Base-by-base conservation (phyloP, 176 grass and related monocot genomes). In the Carex myosuroides region DNA sequence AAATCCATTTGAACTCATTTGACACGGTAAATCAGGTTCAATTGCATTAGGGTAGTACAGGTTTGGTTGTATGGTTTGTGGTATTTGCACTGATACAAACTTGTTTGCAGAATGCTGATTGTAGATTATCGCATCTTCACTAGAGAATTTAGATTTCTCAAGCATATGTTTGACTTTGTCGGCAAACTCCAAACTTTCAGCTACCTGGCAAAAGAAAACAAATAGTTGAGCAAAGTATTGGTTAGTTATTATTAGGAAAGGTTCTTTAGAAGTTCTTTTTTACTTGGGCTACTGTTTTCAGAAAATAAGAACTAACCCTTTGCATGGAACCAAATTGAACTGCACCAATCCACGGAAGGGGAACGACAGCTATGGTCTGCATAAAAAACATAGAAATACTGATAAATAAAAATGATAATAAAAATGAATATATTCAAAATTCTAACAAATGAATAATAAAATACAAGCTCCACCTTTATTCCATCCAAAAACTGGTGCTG, bases 401-500 rank as follows among this genome's bases (percentile, higher is more conserved):
- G 32, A 9, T 66, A 70, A 81, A 53, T 61, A 85, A 41, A 81
- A 69, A 70, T 81, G 55, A n/a, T 63, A 86, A 87, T 33, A 54
- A 60, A 77, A 70, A 89, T 67, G 32, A 75, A 85, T 52, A 35
- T 6, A 84, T 20, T 18, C 2, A 61, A 64, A 26, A 60, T 6
- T 67, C 1, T 33, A 56, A 5, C 83, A 64, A 87, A 87, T 37
- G 44, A 1, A 85, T 83, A 85, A 35, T 57, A 16, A 63, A 82
- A 81, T 64, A 68, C 57, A 79, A 58, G 80, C 37, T 64, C 17
- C 12, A 92, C 95, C 90, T 97, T 92, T 88, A 97, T 91, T 82
- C 90, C 92, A 67, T 66, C 79, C 79, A 92, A 82, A 89, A 97
- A 94, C 81, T 97, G 95, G 88, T 92, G 87, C 82, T 92, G 87